Evolutionary conservation across 805 yeast genomes (phyloP).

Genomic region (Teunomyces pallodes): DNA sequence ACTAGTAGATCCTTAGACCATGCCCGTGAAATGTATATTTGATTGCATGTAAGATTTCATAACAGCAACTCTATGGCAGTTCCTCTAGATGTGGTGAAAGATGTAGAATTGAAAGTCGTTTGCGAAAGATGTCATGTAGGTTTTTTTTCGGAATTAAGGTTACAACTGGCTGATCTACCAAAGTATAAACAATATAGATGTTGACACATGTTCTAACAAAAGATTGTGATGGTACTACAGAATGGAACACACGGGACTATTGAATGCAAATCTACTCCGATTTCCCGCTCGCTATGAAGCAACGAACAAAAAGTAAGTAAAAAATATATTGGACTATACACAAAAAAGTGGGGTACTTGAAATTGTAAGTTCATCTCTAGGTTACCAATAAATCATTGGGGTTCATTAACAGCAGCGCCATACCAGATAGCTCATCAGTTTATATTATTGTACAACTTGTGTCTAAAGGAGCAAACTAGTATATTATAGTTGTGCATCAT

Average conservation of each 20-base stretch:
- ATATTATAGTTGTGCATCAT: constrained; percentile 13
- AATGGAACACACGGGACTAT: too few relatives aligned
- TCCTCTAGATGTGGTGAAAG: too few relatives aligned
- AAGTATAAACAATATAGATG: neutral
- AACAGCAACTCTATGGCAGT: too few relatives aligned
- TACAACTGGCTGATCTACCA: neutral
- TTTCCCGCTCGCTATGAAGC: neutral
- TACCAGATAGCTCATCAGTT: constrained; percentile 6
- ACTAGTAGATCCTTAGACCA: neutral
- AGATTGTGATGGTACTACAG: too few relatives aligned
- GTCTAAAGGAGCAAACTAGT: constrained; percentile 11
- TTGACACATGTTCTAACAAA: neutral
- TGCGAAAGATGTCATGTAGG: neutral
- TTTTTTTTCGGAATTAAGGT: neutral
- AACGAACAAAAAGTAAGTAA: neutral
- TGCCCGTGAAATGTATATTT: neutral
- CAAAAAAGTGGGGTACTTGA: constrained; percentile 2
- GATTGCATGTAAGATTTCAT: neutral
- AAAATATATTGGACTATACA: neutral
- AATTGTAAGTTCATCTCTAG: neutral
- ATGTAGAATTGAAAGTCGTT: neutral
- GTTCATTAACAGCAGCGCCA: neutral
- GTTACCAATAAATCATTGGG: neutral
- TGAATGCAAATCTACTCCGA: neutral
- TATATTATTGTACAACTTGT: constrained; percentile 17